Evolutionary conservation across 768 basidiomycete genomes (phyloP).

Genomic region (Russula earlei): DNA sequence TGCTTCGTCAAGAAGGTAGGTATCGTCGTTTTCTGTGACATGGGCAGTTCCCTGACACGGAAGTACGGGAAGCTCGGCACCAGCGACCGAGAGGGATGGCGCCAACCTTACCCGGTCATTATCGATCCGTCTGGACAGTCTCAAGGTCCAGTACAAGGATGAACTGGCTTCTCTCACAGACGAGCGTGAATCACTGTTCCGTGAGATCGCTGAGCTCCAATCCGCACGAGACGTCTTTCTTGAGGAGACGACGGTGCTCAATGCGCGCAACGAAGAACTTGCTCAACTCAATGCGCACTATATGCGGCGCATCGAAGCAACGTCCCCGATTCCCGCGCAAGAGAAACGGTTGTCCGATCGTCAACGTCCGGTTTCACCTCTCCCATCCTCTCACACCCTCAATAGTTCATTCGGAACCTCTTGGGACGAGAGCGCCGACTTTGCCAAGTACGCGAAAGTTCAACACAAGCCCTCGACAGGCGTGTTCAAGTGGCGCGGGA

Average conservation of each 20-base stretch:
- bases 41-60: not conserved
- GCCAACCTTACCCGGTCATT: slow-evolving; percentile 49
- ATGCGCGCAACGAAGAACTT: slow-evolving; percentile 87
- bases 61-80: slow-evolving; percentile 18
- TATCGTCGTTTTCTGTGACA: slow-evolving; percentile 6
- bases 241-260: slow-evolving; percentile 86
- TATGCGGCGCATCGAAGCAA: slow-evolving; percentile 59
- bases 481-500: slow-evolving; percentile 46
- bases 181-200: slow-evolving; percentile 65
- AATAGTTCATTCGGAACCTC: slow-evolving; percentile 11
- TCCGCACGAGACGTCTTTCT: slow-evolving; percentile 78
- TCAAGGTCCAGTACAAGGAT: slow-evolving; percentile 80
- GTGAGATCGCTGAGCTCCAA: slow-evolving; percentile 82
- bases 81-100: slow-evolving; percentile 17
- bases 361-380: not conserved
- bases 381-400: slow-evolving; percentile 1
- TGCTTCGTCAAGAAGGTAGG: slow-evolving; percentile 60
- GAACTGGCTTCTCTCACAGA: slow-evolving; percentile 80
- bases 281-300: slow-evolving; percentile 82
- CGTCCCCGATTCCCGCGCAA: not conserved
- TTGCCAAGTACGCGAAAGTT: slow-evolving; percentile 34
- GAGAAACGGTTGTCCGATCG: slow-evolving; percentile 12
- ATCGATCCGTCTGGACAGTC: slow-evolving; percentile 73
- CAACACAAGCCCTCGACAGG: slow-evolving; percentile 29
- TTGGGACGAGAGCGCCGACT: slow-evolving; percentile 41